Percentiles rank a stretch among this genome's conserved stretches.
Conservation (phyloP, 2,329 filamentous ascomycete species). For the Fusarium sp. region DNA sequence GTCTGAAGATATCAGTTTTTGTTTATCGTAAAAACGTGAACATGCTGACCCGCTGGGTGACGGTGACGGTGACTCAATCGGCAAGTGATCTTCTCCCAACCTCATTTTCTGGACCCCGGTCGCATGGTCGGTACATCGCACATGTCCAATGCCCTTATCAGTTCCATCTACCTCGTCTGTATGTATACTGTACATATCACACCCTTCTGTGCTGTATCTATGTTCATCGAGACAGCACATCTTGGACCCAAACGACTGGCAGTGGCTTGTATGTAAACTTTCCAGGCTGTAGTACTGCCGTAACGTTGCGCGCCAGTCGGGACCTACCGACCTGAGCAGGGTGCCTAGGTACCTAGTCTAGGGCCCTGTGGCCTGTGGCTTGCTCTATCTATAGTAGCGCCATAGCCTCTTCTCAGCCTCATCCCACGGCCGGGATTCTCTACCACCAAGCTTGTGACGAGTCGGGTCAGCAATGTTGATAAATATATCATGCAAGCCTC, state of each 20-base stretch:
- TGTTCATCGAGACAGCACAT: not conserved
- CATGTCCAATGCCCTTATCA: not conserved
- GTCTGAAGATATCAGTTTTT: conserved; percentile 15
- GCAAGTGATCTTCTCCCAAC: conserved; percentile 21
- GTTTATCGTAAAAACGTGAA: too few species aligned
- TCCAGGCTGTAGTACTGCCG: conserved; percentile 10
- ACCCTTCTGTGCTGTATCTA: conserved; percentile 15
- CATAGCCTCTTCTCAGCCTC: conserved; percentile 16
- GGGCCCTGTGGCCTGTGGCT: conserved; percentile 30
- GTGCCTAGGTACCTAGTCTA: not conserved
- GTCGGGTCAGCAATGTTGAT: conserved; percentile 1
- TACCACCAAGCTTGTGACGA: conserved; percentile 4
- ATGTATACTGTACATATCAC: conserved; percentile 16
- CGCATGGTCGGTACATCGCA: conserved; percentile 5
- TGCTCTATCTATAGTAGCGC: conserved; percentile 14
- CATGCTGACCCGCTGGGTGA: not conserved
- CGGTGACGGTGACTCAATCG: conserved; percentile 19
- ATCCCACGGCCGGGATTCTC: conserved; percentile 6
- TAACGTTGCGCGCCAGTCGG: conserved; percentile 38
- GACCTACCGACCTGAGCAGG: not conserved
- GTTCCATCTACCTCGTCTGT: conserved; percentile 4
- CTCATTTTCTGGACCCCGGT: conserved; percentile 2
- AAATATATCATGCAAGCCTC: conserved; percentile 31
- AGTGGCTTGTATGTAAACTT: conserved; percentile 21
- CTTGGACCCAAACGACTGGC: not conserved